Conservation (phyloP, 306 rosid genomes). For the Fagus sylvatica region DNA sequence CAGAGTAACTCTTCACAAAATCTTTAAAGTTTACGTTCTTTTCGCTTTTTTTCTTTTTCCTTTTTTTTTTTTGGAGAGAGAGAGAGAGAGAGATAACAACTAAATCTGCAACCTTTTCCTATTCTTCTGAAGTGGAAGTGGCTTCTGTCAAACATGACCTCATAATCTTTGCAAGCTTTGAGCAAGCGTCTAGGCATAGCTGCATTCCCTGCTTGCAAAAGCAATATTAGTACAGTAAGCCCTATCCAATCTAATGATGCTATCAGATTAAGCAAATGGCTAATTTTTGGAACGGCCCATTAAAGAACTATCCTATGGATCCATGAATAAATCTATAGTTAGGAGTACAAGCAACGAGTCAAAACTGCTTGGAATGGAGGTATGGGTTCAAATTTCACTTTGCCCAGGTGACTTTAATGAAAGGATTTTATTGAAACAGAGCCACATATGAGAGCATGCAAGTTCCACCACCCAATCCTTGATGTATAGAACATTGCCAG, state of each 20-base stretch:
- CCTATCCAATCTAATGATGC: background rate
- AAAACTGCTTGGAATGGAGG: background rate
- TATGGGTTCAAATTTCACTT: background rate
- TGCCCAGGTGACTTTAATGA: background rate
- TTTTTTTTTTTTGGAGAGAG: background rate
- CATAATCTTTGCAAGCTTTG: conserved; percentile 80
- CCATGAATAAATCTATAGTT: background rate
- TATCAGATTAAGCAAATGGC: background rate
- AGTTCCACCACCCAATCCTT: background rate
- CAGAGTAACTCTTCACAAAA: conserved; percentile 31
- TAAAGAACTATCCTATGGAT: background rate
- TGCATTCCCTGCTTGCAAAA: conserved; percentile 74
- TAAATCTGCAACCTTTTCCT: conserved; percentile 21
- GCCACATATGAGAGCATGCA: background rate
- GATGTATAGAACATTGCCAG: background rate
- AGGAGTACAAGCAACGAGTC: background rate
- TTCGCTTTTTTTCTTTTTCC: conserved; percentile 11
- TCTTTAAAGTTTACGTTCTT: conserved; percentile 22
- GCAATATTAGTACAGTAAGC: background rate
- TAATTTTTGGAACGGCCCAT: background rate
- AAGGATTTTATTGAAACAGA: background rate
- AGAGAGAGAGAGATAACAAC: background rate
- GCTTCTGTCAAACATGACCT: conserved; percentile 75
- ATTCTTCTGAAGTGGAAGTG: conserved; percentile 52
- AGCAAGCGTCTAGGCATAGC: conserved; percentile 86